A percentile compares a stretch with the other conserved stretches of the same genome.
Evolutionary conservation across 257 asterid genomes (phyloP).

Genomic region (Solanum virginianum): DNA sequence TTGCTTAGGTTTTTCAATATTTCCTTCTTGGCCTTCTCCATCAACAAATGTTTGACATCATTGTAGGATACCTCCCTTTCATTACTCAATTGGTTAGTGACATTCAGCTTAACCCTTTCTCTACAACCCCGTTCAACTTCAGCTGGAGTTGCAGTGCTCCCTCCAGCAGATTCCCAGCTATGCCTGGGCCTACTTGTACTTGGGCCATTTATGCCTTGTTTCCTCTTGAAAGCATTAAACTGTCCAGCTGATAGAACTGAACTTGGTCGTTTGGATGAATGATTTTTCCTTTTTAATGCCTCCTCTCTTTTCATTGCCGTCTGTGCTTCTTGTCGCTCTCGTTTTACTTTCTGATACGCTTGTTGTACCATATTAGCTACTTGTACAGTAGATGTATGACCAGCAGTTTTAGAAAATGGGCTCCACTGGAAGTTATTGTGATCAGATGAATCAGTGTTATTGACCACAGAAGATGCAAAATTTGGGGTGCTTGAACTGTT

Average conservation of each 20-base stretch:
- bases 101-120: neutral
- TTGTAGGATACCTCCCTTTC: neutral
- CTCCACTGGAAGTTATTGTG: slow-evolving; percentile 40
- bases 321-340: slow-evolving; percentile 60
- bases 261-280: slow-evolving; percentile 28
- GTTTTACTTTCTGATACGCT: slow-evolving; percentile 68
- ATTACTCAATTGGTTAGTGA: slow-evolving; percentile 5
- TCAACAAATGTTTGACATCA: slow-evolving; percentile 30
- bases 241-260: slow-evolving; percentile 17
- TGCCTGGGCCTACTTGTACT: slow-evolving; percentile 15
- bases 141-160: slow-evolving; percentile 1
- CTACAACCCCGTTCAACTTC: slow-evolving; percentile 5
- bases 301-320: slow-evolving; percentile 55
- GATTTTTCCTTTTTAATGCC: slow-evolving; percentile 26
- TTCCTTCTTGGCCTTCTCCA: slow-evolving; percentile 48
- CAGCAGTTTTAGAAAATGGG: slow-evolving; percentile 45
- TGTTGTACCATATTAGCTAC: slow-evolving; percentile 68
- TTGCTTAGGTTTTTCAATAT: slow-evolving; percentile 20
- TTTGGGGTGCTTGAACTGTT: slow-evolving; percentile 12
- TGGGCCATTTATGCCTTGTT: slow-evolving; percentile 31
- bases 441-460: neutral
- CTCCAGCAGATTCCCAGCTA: slow-evolving; percentile 10
- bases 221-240: slow-evolving; percentile 40
- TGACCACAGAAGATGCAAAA: slow-evolving; percentile 1
- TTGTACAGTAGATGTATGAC: slow-evolving; percentile 40